phyloP scores from a whole-genome alignment of 2,329 filamentous ascomycete species.

The Alternaria ethzedia region DNA sequence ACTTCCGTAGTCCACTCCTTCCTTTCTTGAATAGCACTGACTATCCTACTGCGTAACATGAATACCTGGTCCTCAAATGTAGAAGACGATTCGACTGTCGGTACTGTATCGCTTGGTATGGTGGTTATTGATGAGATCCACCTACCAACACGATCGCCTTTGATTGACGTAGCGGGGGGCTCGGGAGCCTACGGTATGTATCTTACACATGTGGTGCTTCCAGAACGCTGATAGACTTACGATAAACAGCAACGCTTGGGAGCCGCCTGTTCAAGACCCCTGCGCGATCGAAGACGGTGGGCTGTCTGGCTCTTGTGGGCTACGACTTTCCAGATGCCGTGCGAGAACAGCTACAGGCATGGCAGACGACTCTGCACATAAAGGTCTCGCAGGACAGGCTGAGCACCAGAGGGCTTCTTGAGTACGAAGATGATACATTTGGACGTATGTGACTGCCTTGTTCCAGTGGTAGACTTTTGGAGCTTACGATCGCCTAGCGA shows the following conservation, averaged over 20 bases:
- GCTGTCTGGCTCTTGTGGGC: not conserved
- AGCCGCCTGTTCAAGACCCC: not conserved
- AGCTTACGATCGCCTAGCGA: not conserved
- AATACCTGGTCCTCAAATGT: not conserved
- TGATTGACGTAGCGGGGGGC: not conserved
- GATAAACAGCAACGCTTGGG: not conserved
- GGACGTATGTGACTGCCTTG: not conserved
- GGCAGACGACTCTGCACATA: not conserved
- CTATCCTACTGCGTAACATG: not conserved
- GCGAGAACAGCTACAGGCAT: not conserved
- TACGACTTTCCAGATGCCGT: not conserved
- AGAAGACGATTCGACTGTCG: not conserved
- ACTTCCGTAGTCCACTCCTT: not conserved
- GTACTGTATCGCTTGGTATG: not conserved
- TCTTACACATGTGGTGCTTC: not conserved
- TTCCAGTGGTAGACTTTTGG: not conserved
- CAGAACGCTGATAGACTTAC: not conserved
- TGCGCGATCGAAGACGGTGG: not conserved
- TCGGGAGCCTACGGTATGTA: not conserved
- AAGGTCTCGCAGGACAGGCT: not conserved
- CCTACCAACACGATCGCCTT: not conserved
- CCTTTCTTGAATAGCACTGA: not conserved
- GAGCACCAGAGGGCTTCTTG: not conserved
- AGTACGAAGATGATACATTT: not conserved
- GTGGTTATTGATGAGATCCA: not conserved